phyloP scores from a whole-genome alignment of 768 basidiomycete species.

The Obba rivulosa region DNA sequence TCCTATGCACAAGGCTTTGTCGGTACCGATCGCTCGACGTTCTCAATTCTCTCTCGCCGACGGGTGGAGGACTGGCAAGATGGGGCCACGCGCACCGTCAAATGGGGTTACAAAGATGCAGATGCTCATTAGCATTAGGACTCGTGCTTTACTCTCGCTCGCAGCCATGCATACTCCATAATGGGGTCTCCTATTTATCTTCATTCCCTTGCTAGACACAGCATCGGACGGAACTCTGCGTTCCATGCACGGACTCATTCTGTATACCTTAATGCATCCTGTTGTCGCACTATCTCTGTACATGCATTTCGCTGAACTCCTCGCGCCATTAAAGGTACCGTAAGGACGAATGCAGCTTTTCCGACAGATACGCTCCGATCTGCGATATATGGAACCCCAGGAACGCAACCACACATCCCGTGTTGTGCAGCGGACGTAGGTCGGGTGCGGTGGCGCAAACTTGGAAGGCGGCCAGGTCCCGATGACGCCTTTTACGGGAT shows the following conservation, averaged over 20 bases:
- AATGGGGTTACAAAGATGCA: constrained; percentile 53
- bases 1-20: constrained; percentile 63
- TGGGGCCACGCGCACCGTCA: constrained; percentile 45
- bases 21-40: constrained; percentile 67
- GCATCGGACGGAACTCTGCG: too few relatives aligned
- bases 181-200: too few relatives aligned
- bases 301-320: not conserved
- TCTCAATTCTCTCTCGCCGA: constrained; percentile 61
- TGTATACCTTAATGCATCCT: constrained; percentile 2
- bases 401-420: too few relatives aligned
- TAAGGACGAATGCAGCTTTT: too few relatives aligned
- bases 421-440: too few relatives aligned
- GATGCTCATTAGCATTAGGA: constrained; percentile 46
- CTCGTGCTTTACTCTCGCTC: too few relatives aligned
- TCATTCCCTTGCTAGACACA: too few relatives aligned
- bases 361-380: too few relatives aligned
- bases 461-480: not conserved
- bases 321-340: not conserved
- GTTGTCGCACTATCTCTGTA: not conserved
- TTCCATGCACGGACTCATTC: not conserved
- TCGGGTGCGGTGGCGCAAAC: too few relatives aligned
- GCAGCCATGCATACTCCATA: too few relatives aligned
- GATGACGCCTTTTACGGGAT: not conserved
- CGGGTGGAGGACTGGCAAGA: constrained; percentile 63
- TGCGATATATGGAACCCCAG: too few relatives aligned